Conservation (phyloP, 306 rosid genomes). For the Prunus davidiana region DNA sequence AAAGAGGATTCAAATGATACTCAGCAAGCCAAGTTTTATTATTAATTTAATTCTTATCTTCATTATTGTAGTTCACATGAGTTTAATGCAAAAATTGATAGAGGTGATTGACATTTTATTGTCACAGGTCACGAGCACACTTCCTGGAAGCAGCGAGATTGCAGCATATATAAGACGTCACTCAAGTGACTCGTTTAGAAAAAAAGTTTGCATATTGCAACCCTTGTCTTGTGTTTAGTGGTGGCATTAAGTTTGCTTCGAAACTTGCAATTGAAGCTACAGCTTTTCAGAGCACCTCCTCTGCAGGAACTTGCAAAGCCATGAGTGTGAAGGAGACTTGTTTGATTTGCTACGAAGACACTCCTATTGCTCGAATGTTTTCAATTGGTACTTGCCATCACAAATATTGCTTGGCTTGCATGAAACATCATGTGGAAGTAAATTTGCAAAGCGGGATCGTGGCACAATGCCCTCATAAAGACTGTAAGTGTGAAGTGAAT, state of each 20-base stretch:
- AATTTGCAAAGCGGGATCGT: constrained; percentile 53
- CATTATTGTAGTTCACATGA: background rate
- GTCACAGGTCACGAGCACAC: too few relatives aligned
- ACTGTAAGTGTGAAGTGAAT: constrained; percentile 50
- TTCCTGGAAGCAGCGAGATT: constrained; percentile 15
- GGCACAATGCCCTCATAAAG: constrained; percentile 67
- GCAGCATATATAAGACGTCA: constrained; percentile 12
- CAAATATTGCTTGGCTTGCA: constrained; percentile 71
- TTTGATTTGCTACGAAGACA: constrained; percentile 71
- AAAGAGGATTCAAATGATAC: too few relatives aligned
- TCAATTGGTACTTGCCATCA: constrained; percentile 64
- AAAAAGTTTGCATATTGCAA: constrained; percentile 28
- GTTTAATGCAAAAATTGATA: background rate
- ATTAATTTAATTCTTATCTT: background rate
- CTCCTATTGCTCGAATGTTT: constrained; percentile 41
- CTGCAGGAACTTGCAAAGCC: constrained; percentile 26
- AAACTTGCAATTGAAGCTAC: constrained; percentile 64
- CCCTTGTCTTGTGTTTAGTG: too few relatives aligned
- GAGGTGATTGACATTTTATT: too few relatives aligned
- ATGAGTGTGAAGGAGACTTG: constrained; percentile 44
- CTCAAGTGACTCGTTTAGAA: constrained; percentile 27
- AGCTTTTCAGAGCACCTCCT: constrained; percentile 27
- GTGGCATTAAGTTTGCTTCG: too few relatives aligned
- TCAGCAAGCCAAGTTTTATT: too few relatives aligned
- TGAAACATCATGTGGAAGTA: constrained; percentile 70